Base-by-base conservation (phyloP, 306 rosid genomes). In the Cicer yamashitae region DNA sequence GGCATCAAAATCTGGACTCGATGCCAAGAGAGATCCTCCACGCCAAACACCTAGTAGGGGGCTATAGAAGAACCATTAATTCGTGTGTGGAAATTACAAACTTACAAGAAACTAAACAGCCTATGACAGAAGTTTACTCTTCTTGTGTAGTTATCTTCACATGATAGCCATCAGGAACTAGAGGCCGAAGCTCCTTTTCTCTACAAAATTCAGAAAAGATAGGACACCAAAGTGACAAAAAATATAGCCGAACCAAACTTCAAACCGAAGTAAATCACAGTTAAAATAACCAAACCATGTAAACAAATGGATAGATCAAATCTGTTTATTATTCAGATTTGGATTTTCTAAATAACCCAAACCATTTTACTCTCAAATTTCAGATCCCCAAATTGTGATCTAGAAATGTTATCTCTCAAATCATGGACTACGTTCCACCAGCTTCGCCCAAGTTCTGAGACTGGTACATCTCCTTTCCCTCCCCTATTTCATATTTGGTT, bases 171-270 rank as follows among this genome's bases (percentile, higher is more conserved):
- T 89, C 96, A 53, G 98, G 96, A 65, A 94, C 93, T 76, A 91
- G 85, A 56, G 96, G 98, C 77, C 98, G 96, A 63, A 94, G 97
- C 86, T 94, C 98, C 82, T 62, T 91, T 86, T 91, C 93, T 58
- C 98, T 94, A 48, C 64, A 83, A 71, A 45, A 64, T 43, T 51
- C 15, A 37, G 46, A 62, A 46, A 46, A 41, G 13, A 66, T 25
- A 50, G n/a, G 39, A 43, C 30, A 59, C 45, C 56, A 61, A 68
- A 54, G 71, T 38, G 73, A 8, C 51, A 17, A 15, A 15, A 64
- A 40, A 41, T 43, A 65, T 17, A 17, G 17, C 70, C 15, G 41
- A 43, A 18, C 71, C 39, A 65, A 45, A 65, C 52, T 43, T 41
- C 38, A 65, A 65, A 43, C 25, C 6, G 7, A 63, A 15, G 70